These are phyloP conservation scores for Scedosporium minutisporum DNA, from an alignment of 2,329 filamentous ascomycete genomes.

Conservation along the genomic window DNA sequence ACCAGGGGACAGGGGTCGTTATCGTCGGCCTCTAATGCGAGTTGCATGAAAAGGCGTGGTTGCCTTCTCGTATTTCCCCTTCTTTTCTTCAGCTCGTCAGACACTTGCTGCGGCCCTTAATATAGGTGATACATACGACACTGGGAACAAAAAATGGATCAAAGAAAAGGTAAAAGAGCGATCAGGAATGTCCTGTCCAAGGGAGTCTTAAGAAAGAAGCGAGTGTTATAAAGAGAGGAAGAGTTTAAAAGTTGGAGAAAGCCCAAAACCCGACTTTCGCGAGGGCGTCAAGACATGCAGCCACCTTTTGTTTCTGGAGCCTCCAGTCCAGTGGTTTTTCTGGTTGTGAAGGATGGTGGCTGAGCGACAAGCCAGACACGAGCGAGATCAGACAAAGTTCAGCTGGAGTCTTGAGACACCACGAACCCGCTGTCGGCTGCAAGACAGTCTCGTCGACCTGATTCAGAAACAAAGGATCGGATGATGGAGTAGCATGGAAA, in stretches of 20 bases:
- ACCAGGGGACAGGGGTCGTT: not conserved
- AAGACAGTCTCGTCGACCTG: not conserved
- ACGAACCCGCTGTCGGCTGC: not conserved
- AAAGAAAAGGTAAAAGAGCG: not conserved
- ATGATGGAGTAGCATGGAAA: not conserved
- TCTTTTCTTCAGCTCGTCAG: not conserved
- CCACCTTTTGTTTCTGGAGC: not conserved
- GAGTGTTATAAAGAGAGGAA: too few relatives aligned
- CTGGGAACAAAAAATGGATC: not conserved
- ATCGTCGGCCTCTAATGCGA: not conserved
- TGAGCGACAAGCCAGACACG: not conserved
- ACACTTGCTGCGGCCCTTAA: not conserved
- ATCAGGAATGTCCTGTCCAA: not conserved
- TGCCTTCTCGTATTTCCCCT: not conserved
- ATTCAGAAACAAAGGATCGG: constrained; percentile 2
- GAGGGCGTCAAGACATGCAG: not conserved
- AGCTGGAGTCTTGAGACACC: not conserved
- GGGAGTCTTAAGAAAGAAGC: too few relatives aligned
- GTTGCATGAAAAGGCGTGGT: not conserved
- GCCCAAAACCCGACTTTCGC: not conserved
- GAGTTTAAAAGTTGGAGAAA: too few relatives aligned
- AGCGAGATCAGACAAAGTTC: not conserved
- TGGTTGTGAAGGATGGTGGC: not conserved
- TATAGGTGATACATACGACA: not conserved
- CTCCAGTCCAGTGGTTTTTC: not conserved